Evolutionary conservation across 768 basidiomycete species (phyloP).

Genomic region (Collybia mongolica): DNA sequence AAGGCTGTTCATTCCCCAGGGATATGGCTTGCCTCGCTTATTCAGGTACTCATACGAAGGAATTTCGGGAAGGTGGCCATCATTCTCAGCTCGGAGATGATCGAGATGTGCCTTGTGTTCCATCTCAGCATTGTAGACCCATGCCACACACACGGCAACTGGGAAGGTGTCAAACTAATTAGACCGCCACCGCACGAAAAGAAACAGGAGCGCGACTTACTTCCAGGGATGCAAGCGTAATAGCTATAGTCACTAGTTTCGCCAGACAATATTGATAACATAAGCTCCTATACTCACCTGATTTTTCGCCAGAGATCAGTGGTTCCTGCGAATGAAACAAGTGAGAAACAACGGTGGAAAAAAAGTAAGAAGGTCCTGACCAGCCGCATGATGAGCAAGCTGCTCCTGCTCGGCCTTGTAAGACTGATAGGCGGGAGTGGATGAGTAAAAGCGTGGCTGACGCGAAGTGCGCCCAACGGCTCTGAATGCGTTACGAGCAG

Average conservation of each 20-base stretch:
- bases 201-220: slow-evolving; percentile 40
- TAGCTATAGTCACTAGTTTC: slow-evolving; percentile 40
- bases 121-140: slow-evolving; percentile 54
- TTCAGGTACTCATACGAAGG: slow-evolving; percentile 81
- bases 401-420: slow-evolving; percentile 56
- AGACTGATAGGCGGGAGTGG: slow-evolving; percentile 35
- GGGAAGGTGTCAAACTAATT: slow-evolving; percentile 2
- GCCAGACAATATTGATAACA: slow-evolving; percentile 7
- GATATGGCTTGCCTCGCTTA: slow-evolving; percentile 74
- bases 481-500: slow-evolving; percentile 45
- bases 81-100: slow-evolving; percentile 71
- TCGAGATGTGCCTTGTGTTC: slow-evolving; percentile 73
- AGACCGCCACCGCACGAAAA: not conserved
- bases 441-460: slow-evolving; percentile 35
- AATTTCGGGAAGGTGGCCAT: slow-evolving; percentile 65
- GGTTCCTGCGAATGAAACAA: slow-evolving; percentile 49
- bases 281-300: slow-evolving; percentile 46
- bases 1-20: slow-evolving; percentile 81
- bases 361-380: slow-evolving; percentile 31
- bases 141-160: slow-evolving; percentile 52
- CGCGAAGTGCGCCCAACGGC: slow-evolving; percentile 42
- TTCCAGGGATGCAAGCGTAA: slow-evolving; percentile 73
- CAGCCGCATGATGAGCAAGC: slow-evolving; percentile 62
- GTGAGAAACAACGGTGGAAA: slow-evolving; percentile 4
- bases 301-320: slow-evolving; percentile 85